Evolutionary conservation across 2,329 filamentous ascomycete species (phyloP).

Genomic region (Graphiopsis chlorocephala): DNA sequence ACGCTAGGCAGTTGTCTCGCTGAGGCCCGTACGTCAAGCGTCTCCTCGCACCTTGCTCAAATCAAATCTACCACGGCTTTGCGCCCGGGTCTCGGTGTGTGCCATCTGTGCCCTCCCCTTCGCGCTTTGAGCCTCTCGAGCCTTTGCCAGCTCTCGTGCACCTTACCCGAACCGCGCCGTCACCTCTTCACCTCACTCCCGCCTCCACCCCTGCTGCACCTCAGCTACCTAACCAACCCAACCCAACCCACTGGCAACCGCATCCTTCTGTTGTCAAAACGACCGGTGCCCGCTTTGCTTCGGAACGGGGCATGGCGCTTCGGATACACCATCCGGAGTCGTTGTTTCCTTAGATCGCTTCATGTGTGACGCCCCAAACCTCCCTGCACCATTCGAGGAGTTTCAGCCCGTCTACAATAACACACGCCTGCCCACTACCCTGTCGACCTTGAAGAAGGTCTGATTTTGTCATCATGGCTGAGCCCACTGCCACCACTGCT

Average conservation of each 20-base stretch:
- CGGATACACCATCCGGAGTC: conserved; percentile 6
- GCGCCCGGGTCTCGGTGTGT: conserved; percentile 7
- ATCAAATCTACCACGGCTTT: conserved; percentile 6
- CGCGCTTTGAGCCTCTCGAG: not conserved
- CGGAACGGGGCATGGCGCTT: conserved; percentile 16
- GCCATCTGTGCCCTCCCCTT: not conserved
- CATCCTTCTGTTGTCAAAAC: not conserved
- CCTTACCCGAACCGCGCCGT: conserved; percentile 8
- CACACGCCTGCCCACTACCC: conserved; percentile 4
- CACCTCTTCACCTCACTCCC: conserved; percentile 10
- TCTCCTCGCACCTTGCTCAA: conserved; percentile 5
- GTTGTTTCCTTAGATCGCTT: conserved; percentile 13
- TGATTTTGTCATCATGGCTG: conserved; percentile 9
- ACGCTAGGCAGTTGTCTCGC: conserved; percentile 13
- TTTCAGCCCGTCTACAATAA: conserved; percentile 8
- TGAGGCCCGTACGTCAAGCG: conserved; percentile 3
- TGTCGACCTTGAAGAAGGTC: not conserved
- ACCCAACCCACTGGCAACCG: not conserved
- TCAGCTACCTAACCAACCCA: not conserved
- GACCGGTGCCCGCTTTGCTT: not conserved
- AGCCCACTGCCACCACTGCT: conserved; percentile 49
- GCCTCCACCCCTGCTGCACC: conserved; percentile 9
- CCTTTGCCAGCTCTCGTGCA: not conserved
- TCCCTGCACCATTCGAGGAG: conserved; percentile 13
- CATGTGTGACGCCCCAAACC: conserved; percentile 10